A percentile compares a stretch with the other conserved stretches of the same genome.
Conservation (phyloP, 2,329 filamentous ascomycete species). For the Microcyclospora tardicrescens region DNA sequence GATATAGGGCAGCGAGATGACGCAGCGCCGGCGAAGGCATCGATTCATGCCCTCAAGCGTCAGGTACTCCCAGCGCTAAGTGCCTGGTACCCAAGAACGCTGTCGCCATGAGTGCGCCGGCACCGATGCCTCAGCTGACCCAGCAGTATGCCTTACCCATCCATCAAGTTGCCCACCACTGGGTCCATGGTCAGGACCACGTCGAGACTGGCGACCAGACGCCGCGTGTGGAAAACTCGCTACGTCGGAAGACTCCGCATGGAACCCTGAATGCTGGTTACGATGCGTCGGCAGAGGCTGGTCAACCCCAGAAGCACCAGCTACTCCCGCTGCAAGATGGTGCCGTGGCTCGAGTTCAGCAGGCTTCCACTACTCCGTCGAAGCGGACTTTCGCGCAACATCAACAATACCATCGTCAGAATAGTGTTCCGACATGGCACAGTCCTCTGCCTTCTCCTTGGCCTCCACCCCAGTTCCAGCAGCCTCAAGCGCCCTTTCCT, state of each 20-base stretch:
- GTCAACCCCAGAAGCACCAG: conserved; percentile 58
- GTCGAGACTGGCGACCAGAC: conserved; percentile 16
- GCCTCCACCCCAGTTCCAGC: conserved; percentile 6
- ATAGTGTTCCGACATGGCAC: conserved; percentile 4
- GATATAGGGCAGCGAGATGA: no score
- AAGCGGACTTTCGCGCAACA: conserved; percentile 17
- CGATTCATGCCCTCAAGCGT: no score
- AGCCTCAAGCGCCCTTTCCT: conserved; percentile 19
- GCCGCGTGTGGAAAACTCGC: conserved; percentile 51
- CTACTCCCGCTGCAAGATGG: conserved; percentile 49
- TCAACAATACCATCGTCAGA: conserved; percentile 18
- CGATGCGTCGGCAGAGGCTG: conserved; percentile 50
- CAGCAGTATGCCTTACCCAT: conserved; percentile 21
- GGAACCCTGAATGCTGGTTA: conserved; percentile 89
- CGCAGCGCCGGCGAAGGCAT: no score
- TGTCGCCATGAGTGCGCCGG: no score
- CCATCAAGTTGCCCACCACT: conserved; percentile 9
- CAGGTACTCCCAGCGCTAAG: no score
- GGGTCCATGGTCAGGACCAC: background rate
- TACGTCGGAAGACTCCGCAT: conserved; percentile 83
- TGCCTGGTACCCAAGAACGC: no score
- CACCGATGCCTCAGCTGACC: conserved; percentile 16
- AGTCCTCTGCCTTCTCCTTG: conserved; percentile 1
- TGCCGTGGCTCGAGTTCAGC: conserved; percentile 22
- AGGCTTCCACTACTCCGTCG: conserved; percentile 8